phyloP scores from a whole-genome alignment of 306 rosid species.

The Malus sylvestris region DNA sequence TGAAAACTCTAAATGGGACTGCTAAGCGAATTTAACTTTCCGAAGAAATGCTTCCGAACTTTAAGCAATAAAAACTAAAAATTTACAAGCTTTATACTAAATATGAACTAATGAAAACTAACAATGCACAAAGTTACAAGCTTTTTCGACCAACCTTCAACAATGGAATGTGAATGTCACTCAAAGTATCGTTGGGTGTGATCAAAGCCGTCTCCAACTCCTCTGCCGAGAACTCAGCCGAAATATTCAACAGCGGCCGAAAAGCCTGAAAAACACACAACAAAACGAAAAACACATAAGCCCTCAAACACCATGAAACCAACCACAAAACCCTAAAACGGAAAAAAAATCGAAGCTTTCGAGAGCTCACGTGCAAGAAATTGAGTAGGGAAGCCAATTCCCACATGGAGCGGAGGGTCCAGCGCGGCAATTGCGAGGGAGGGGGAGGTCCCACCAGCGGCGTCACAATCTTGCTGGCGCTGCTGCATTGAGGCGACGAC shows the following conservation, averaged over 20 bases:
- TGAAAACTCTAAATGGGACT: not conserved
- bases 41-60: not conserved
- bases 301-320: constrained; percentile 16
- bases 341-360: not conserved
- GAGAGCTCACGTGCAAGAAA: constrained; percentile 79
- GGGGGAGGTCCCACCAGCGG: constrained; percentile 66
- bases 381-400: constrained; percentile 87
- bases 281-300: constrained; percentile 4
- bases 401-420: constrained; percentile 95
- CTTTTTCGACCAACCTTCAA: constrained; percentile 60
- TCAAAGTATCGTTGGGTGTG: constrained; percentile 78
- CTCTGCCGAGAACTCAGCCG: constrained; percentile 80
- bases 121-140: constrained; percentile 1
- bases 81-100: not conserved
- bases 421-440: constrained; percentile 72
- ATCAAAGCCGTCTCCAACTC: constrained; percentile 96
- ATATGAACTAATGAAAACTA: not conserved
- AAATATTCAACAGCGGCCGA: constrained; percentile 76
- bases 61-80: not conserved
- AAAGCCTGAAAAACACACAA: constrained; percentile 49
- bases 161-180: constrained; percentile 92
- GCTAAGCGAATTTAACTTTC: not conserved
- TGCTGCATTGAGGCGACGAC: constrained; percentile 37
- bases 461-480: constrained; percentile 66
- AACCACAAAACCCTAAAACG: constrained; percentile 17